These are phyloP conservation scores for Wickerhamiella cacticola DNA, from an alignment of 805 yeast genomes.

Conservation along the genomic window DNA sequence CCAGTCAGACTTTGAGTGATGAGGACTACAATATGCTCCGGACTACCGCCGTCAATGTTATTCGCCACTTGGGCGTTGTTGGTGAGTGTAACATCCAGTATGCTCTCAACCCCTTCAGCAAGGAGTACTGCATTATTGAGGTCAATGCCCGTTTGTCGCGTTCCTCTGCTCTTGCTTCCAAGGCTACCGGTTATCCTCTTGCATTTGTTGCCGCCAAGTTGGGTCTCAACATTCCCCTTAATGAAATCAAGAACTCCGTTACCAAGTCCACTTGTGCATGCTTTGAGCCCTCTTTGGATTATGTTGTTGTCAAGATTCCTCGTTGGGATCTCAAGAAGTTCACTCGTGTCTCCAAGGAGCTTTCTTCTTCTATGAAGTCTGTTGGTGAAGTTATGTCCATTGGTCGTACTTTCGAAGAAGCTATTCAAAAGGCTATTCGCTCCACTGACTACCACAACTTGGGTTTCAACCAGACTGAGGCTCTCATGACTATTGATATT, in stretches of 20 bases:
- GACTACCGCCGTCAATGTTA: constrained; percentile 93
- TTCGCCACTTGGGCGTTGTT: constrained; percentile 94
- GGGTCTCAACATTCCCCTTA: constrained; percentile 83
- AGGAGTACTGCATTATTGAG: constrained; percentile 94
- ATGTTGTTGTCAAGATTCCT: constrained; percentile 94
- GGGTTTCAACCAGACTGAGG: constrained; percentile 61
- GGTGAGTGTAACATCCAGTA: constrained; percentile 99
- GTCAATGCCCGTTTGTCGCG: constrained; percentile 96
- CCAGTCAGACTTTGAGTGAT: constrained; percentile 92
- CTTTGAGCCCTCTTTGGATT: constrained; percentile 95
- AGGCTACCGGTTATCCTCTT: constrained; percentile 96
- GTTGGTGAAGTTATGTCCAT: constrained; percentile 98
- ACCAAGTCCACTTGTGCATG: constrained; percentile 90
- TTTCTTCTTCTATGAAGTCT: constrained; percentile 92
- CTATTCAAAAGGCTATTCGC: constrained; percentile 94
- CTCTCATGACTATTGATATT: constrained; percentile 81
- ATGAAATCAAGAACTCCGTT: constrained; percentile 84
- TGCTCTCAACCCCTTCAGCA: constrained; percentile 84
- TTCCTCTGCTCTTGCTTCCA: constrained; percentile 97
- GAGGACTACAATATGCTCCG: constrained; percentile 97
- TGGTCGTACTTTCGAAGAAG: constrained; percentile 96
- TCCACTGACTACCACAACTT: constrained; percentile 91
- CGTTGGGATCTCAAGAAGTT: constrained; percentile 97
- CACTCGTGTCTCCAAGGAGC: constrained; percentile 75
- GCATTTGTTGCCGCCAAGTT: constrained; percentile 97